Base-by-base conservation (phyloP, 2,329 filamentous ascomycete species). In the Penicillium sp. region DNA sequence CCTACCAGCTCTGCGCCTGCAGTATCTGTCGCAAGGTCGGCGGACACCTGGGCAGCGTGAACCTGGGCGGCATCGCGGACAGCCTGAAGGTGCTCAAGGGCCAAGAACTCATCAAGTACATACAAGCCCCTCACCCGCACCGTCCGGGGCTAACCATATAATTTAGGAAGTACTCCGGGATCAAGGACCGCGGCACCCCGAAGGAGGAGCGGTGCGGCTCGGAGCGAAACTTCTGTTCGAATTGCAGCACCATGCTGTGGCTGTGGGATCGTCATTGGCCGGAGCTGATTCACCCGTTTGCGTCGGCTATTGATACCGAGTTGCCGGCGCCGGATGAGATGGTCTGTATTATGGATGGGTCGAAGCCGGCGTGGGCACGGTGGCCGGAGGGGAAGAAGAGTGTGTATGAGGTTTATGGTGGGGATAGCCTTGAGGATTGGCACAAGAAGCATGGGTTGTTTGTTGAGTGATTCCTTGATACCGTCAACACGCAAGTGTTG, bases 1-100 rank as follows among this genome's bases (percentile, higher is more conserved):
- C 71, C 0, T 75, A 73, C 42, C 70, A 74, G 50, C 58, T 74
- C 19, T 75, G 72, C 39, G 68, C 69, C 23, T 74, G 71, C 51
- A 68, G 68, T 44, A 75, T 74, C 48, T 75, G 71, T 41, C 70
- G 71, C 33, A 74, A 74, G 55, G 60, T 70, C 19, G 68, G 67
- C 9, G 71, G 71, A 10, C 67, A 71, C 44, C 57, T 57, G 17
- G 70, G 71, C n/a, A 60, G 60, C 33, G 68, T 73, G 18, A 74
- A 75, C 47, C 56, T 73, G 2, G 71, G 71, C 7, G 70, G 66
- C 1, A 64, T 72, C n/a, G 64, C 64, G 4, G 53, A 67, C 34
- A 69, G 64, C 4, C 50, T 74, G 7, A 53, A 70, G 15, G 59
- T 73, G 18, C 59, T 46, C 23, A 70, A 69, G 47, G 71, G 67